Evolutionary conservation across 306 rosid species (phyloP).

Genomic region (Medicago lupulina): DNA sequence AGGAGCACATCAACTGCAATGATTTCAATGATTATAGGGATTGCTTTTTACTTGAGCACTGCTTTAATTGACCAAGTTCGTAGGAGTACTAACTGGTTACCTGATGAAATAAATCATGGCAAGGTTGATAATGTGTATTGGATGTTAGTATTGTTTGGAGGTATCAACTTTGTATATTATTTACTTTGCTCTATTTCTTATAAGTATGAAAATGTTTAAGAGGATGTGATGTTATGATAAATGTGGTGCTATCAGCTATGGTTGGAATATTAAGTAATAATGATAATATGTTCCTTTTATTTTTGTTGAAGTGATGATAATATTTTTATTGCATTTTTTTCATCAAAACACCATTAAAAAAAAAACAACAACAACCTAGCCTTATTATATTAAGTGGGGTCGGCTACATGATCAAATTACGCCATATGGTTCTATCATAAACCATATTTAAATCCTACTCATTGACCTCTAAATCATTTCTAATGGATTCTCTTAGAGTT

Average conservation of each 20-base stretch:
- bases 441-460: too few species aligned
- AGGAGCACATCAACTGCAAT: constrained; percentile 65
- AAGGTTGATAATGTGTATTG: constrained; percentile 62
- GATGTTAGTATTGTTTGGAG: constrained; percentile 57
- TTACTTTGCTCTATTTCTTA: constrained; percentile 52
- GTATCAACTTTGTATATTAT: constrained; percentile 59
- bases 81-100: constrained; percentile 61
- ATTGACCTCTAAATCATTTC: too few species aligned
- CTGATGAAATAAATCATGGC: constrained; percentile 61
- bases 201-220: constrained; percentile 48
- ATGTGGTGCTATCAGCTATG: neutral
- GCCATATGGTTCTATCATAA: too few species aligned
- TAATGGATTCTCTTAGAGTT: too few species aligned
- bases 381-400: too few species aligned
- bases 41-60: constrained; percentile 56
- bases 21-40: constrained; percentile 55
- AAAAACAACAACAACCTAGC: too few species aligned
- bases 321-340: too few species aligned
- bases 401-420: too few species aligned
- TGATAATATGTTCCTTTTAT: neutral
- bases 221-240: neutral
- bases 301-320: too few species aligned
- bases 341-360: too few species aligned
- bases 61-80: constrained; percentile 50
- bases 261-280: neutral